Evolutionary conservation across 139 green algal genomes (phyloP), one percentile per base, ranked within the genome.

Genomic region (Edaphochlamys debaryana): DNA sequence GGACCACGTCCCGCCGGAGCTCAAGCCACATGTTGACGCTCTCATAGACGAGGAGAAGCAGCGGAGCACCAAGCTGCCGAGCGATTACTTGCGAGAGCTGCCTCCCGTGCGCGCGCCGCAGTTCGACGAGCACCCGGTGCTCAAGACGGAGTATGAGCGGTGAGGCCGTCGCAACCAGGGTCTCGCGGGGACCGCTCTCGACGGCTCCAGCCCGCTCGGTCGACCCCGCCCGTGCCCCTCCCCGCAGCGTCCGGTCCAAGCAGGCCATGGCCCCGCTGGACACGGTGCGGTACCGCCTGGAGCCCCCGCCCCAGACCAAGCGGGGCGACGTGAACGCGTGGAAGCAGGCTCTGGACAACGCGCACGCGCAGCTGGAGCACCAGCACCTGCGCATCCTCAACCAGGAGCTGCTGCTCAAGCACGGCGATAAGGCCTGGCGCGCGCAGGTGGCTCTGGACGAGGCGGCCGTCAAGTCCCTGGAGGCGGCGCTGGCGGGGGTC

Each of bases 31-130:
- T 29, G 94, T 95, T 4, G 90, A 96, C 5, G 67, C 82, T n/a
- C 73, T 97, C 20, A 94, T 98, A 34, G 86, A 94, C 71, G 93
- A 95, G 42, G 94, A 98, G 91, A 90, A 94, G 67, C 79, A 80
- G 32, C 40, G 68, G 13, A 93, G 89, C 86, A 88, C 63, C 13
- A 95, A 94, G 69, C 83, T 72, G 74, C 91, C 94, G 0, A 80
- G 87, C 32, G 94, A 97, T 75, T 98, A 96, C 79, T 41, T 96
- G 48, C 80, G 81, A 4, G 92, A 96, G 66, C 58, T 96, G 85
- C 90, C 91, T 1, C 73, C 90, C 2, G 37, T 94, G 52, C 93
- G 88, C 5, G 32, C 85, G 19, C 80, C 87, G 36, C 86, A 76
- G 6, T 91, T 96, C 64, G 85, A 92, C 80, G 91, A 86, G 6